phyloP scores from a whole-genome alignment of 345 rosid genomes.

The Heritiera fomes region DNA sequence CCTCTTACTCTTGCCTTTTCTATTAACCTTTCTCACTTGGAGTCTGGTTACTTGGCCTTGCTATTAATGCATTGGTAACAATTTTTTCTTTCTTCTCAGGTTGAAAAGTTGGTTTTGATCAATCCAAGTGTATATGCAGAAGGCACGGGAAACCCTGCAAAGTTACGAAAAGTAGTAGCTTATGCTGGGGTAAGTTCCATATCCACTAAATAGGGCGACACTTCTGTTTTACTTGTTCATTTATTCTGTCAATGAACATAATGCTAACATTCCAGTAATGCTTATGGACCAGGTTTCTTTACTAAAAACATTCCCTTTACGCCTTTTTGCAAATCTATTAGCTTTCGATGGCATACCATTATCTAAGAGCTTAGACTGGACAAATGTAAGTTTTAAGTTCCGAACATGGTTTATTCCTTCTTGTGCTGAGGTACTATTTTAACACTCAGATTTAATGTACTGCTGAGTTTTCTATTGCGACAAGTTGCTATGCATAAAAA shows the following conservation, averaged over 20 bases:
- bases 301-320: slow-evolving; percentile 63
- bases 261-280: slow-evolving; percentile 9
- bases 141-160: slow-evolving; percentile 69
- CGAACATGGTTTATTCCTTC: not conserved
- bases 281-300: slow-evolving; percentile 55
- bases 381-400: slow-evolving; percentile 49
- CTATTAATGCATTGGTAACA: not conserved
- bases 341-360: slow-evolving; percentile 58
- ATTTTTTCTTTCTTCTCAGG: slow-evolving; percentile 34
- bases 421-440: not conserved
- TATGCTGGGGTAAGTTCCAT: slow-evolving; percentile 68
- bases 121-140: slow-evolving; percentile 78
- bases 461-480: not conserved
- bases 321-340: slow-evolving; percentile 57
- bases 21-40: not conserved
- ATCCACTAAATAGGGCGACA: not conserved
- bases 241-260: not conserved
- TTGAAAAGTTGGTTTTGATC: slow-evolving; percentile 71
- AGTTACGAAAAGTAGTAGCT: slow-evolving; percentile 55
- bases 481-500: not conserved
- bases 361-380: slow-evolving; percentile 65
- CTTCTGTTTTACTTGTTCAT: slow-evolving; percentile 2
- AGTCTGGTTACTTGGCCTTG: not conserved
- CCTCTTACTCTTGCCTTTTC: not conserved
- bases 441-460: not conserved